Base-by-base conservation (phyloP, 768 basidiomycete species). In the Psilocybe subaeruginosa region DNA sequence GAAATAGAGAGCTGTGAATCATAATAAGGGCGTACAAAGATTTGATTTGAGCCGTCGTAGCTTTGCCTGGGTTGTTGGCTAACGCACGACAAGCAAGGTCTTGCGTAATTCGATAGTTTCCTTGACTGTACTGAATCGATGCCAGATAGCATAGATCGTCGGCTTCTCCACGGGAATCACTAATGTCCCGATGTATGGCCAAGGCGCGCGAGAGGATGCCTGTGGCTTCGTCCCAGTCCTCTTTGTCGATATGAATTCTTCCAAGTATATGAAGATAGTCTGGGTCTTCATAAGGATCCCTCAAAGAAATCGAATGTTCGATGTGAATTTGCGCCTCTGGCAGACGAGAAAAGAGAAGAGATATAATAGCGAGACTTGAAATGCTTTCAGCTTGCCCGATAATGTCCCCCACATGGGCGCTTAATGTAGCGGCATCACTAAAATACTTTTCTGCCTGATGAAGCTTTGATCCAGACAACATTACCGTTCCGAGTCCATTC, bases 191-290 rank as follows among this genome's bases (percentile, higher is more conserved):
- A 46, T 72, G 71, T 1, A 69, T 59, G 12, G 56, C 27, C 2
- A 65, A 52, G 1, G 71, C 58, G 1, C 59, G 60, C 0, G 29
- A 37, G 12, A 71, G 55, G 14, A 50, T 48, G 33, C 52, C 39
- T 33, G 58, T 41, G 5, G 71, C 73, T 46, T 65, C 37, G 3
- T 66, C 57, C 45, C 59, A 69, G 31, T 63, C 48, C n/a, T 58
- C 65, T 35, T 61, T 58, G 1, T 69, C 70, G 17, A 71, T 56
- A 19, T 52, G 56, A 8, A 74, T 58, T 8, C 73, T 64, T 14
- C 66, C 69, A 19, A 72, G 65, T 5, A 72, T 58, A 37, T 72
- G 69, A 27, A 69, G 59, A 57, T 72, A 69, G 27, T 72, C 71
- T 3, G 71, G 68, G 49, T 72, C 65, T 9, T 68, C 58, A 6